Base-by-base conservation (phyloP, 208 protist genomes). In the Leishmania amazonensis region DNA sequence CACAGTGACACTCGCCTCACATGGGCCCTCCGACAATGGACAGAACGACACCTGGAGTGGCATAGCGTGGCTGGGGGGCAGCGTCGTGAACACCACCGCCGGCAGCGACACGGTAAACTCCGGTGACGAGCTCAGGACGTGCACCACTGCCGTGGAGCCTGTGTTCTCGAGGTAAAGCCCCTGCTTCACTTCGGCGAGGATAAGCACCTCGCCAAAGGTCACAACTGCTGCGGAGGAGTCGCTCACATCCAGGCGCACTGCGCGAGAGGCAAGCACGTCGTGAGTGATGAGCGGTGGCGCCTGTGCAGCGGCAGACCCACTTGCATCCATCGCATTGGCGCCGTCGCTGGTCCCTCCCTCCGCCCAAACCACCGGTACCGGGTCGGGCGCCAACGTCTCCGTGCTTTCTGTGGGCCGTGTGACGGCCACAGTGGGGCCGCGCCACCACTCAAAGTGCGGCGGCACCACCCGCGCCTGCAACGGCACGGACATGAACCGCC, bases 141-240 rank as follows among this genome's bases (percentile, higher is more conserved):
- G 88, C 28, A 97, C 84, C 1, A 94, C 71, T 0, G 91, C 89
- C 68, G 73, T 77, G n/a, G 95, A 97, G 49, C 95, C 95, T 28
- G 83, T 87, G 87, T 97, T 97, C 80, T 94, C 89, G 24, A 97
- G 85, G 35, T 88, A 81, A 72, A 93, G 94, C n/a, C 60, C 80
- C 67, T 88, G 72, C 53, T 70, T 87, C 19, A 75, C 70, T 11
- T 72, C 80, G 57, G 84, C 81, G 65, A 96, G 84, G 35, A 96
- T 85, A 81, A 96, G 82, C 17, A 68, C 77, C 11, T 86, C 35
- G 64, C 78, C 78, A 42, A 86, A 86, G 28, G 51, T 67, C 19
- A 83, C 76, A 3, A 64, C 83, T 21, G 54, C 64, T 17, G 73
- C 49, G 51, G 35, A 35, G 54, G 28, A 13, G 9, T 35, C 70